Base-by-base conservation (phyloP, 805 yeast species). In the Saccharomyces kudriavzevii region DNA sequence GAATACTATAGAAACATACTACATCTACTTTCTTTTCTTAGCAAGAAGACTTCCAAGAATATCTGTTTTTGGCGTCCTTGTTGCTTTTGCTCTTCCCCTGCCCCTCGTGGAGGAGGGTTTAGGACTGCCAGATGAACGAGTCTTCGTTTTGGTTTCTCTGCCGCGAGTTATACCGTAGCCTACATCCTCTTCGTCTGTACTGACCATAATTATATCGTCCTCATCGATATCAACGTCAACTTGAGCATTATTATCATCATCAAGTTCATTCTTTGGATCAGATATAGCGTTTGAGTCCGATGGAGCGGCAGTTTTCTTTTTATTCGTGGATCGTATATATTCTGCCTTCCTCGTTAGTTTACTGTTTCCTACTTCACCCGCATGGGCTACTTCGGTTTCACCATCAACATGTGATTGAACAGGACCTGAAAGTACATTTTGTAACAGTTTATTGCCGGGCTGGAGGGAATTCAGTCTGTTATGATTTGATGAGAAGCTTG, bases 21-120 rank as follows among this genome's bases (percentile, higher is more conserved):
- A 31, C 17, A 45, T 17, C 40, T 53, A 65, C 49, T 57, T 60
- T 46, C 65, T 56, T 43, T 63, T 67, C 17, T 63, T 60, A 6
- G 69, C 67, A 20, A 68, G 53, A 27, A 68, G 54, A 43, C 61
- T 58, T 28, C 63, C 56, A 26, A 68, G 52, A 17, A 66, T 57
- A 51, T 68, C 68, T 2, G 70, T 66, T 52, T 66, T 67, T 11
- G 71, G 71, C 5, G 70, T 67, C 25, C 55, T 55, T 4, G 62
- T 52, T 9, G 50, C 40, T 30, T 49, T 58, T 9, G 59, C 3
- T 27, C 52, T 52, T 14, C 35, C 35, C 25, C 24, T 43, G 14
- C 51, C 24, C 47, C 48, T 51, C 25, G 50, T 31, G 25, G 47
- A 20, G 8, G 45, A 20, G 5, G 46, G 49, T 58, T 45, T 58